These are phyloP conservation scores for Dissophora globulifera DNA, from an alignment of 192 early-diverging fungal species.

Conservation along the genomic window DNA sequence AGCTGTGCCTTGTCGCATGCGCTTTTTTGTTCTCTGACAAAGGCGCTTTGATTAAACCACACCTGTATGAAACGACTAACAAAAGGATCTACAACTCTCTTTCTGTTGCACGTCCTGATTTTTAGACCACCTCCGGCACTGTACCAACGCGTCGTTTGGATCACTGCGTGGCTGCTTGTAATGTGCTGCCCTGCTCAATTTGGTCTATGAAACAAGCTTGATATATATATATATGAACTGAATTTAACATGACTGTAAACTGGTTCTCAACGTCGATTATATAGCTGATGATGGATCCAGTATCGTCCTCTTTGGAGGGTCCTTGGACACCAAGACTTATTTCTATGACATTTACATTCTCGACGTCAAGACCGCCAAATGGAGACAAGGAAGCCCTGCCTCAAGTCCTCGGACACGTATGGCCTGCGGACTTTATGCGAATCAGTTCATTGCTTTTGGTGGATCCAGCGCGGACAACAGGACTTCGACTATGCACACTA, in stretches of 20 bases:
- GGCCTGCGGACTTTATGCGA: constrained; percentile 22
- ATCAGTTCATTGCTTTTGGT: constrained; percentile 37
- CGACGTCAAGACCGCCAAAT: constrained; percentile 10
- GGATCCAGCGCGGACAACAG: constrained; percentile 25
- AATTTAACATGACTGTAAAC: background rate
- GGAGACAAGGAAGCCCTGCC: constrained; percentile 5
- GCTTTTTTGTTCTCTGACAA: background rate
- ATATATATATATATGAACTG: too few species aligned
- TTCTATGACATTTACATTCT: constrained; percentile 23
- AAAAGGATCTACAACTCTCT: too few species aligned
- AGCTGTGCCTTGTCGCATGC: too few species aligned
- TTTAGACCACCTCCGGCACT: constrained; percentile 21
- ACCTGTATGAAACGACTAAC: too few species aligned
- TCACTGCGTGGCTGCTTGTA: constrained; percentile 27
- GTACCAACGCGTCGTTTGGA: constrained; percentile 24
- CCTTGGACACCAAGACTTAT: constrained; percentile 1
- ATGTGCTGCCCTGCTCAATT: too few species aligned
- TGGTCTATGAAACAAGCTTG: too few species aligned
- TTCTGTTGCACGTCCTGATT: too few species aligned
- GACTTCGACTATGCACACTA: constrained; percentile 16
- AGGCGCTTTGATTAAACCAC: too few species aligned
- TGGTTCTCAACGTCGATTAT: too few species aligned
- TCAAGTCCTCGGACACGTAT: constrained; percentile 13
- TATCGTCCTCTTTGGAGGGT: constrained; percentile 35
- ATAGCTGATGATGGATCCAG: constrained; percentile 38